These are phyloP conservation scores for Aspergillus brasiliensis DNA, from an alignment of 2,329 filamentous ascomycete genomes.

Conservation along the genomic window DNA sequence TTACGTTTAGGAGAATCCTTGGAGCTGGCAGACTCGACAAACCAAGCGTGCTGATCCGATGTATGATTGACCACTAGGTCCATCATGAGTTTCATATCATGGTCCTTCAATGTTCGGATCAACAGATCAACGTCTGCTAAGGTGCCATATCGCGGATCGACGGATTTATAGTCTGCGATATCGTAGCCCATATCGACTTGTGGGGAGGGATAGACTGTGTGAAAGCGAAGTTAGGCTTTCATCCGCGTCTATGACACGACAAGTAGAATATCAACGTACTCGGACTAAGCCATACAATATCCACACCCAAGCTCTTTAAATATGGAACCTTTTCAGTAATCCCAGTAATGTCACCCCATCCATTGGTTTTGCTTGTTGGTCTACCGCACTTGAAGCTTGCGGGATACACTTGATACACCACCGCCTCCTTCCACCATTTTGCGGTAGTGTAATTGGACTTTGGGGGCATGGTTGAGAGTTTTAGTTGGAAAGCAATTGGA, in stretches of 20 bases:
- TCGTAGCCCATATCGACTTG: slow-evolving; percentile 58
- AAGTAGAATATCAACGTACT: slow-evolving; percentile 20
- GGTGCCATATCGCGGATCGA: slow-evolving; percentile 64
- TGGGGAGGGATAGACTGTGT: slow-evolving; percentile 47
- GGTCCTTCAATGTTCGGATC: slow-evolving; percentile 59
- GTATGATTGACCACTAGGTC: slow-evolving; percentile 80
- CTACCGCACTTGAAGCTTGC: slow-evolving; percentile 51
- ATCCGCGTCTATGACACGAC: too few relatives aligned
- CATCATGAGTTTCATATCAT: slow-evolving; percentile 69
- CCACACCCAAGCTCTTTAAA: slow-evolving; percentile 61
- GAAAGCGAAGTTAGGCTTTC: too few relatives aligned
- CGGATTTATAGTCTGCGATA: slow-evolving; percentile 62
- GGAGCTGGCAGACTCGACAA: slow-evolving; percentile 64
- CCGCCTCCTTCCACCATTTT: slow-evolving; percentile 42
- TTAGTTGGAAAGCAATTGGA: too few relatives aligned
- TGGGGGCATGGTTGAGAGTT: too few relatives aligned
- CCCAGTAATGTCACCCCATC: slow-evolving; percentile 66
- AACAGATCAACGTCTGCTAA: slow-evolving; percentile 65
- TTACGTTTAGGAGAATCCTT: slow-evolving; percentile 64
- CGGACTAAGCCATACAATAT: slow-evolving; percentile 59
- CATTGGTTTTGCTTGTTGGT: slow-evolving; percentile 49
- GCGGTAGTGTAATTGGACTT: too few relatives aligned
- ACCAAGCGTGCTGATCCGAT: slow-evolving; percentile 70
- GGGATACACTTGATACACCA: slow-evolving; percentile 58
- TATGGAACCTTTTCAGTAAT: slow-evolving; percentile 67